These are phyloP conservation scores for Neurospora sp. DNA, from an alignment of 495 filamentous ascomycete genomes.

Conservation along the genomic window DNA sequence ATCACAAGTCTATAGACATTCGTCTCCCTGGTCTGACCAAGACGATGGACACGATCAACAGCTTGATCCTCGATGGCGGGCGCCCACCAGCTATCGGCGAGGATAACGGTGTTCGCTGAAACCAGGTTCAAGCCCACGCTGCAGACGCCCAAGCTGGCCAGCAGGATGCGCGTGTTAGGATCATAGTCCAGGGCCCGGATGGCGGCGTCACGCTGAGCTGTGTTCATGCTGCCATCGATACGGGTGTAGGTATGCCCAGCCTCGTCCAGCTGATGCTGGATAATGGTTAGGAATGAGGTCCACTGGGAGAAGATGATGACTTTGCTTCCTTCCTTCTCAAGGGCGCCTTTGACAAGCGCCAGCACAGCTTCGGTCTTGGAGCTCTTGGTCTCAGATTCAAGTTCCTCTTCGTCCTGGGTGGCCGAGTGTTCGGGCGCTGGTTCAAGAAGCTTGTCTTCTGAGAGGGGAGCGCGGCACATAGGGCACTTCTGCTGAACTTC, in stretches of 20 bases:
- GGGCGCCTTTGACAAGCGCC: constrained; percentile 63
- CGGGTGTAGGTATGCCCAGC: constrained; percentile 56
- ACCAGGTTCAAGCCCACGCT: constrained; percentile 85
- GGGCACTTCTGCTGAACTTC: constrained; percentile 76
- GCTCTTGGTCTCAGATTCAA: constrained; percentile 56
- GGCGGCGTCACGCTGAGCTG: constrained; percentile 55
- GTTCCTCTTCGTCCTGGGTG: constrained; percentile 30
- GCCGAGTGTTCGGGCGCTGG: constrained; percentile 46
- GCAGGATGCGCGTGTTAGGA: constrained; percentile 62
- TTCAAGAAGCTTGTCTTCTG: constrained; percentile 48
- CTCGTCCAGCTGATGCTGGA: constrained; percentile 57
- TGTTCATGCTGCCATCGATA: constrained; percentile 75
- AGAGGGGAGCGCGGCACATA: constrained; percentile 71
- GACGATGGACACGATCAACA: constrained; percentile 77
- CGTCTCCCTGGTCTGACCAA: constrained; percentile 70
- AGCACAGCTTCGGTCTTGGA: constrained; percentile 80
- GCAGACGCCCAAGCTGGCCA: constrained; percentile 74
- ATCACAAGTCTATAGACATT: constrained; percentile 77
- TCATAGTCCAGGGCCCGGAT: constrained; percentile 57
- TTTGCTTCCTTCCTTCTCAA: constrained; percentile 59
- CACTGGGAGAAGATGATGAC: constrained; percentile 89
- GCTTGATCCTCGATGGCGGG: constrained; percentile 92
- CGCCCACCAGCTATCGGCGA: constrained; percentile 84
- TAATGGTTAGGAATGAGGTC: constrained; percentile 78
- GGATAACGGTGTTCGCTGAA: constrained; percentile 76